phyloP scores from a whole-genome alignment of 1,139 yeast genomes.

The Blastobotrys arbuscula region DNA sequence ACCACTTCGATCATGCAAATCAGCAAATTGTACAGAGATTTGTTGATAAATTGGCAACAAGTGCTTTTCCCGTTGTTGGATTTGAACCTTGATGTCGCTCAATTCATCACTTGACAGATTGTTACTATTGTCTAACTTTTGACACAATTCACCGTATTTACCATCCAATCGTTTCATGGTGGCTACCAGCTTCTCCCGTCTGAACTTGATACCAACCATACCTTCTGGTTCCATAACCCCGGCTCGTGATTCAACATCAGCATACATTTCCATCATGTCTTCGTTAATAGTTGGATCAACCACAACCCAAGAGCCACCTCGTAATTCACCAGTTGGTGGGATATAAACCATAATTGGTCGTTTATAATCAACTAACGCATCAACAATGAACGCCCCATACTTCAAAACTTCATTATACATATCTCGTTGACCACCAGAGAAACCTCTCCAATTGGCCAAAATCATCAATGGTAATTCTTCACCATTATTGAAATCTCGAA shows the following conservation, averaged over 20 bases:
- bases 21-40: slow-evolving; percentile 93
- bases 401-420: slow-evolving; percentile 98
- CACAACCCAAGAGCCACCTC: slow-evolving; percentile 99
- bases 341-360: slow-evolving; percentile 96
- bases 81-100: slow-evolving; percentile 55
- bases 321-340: slow-evolving; percentile 95
- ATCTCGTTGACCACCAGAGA: slow-evolving; percentile 99
- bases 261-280: slow-evolving; percentile 99
- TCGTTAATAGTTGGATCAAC: slow-evolving; percentile 96
- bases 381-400: slow-evolving; percentile 94
- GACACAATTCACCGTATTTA: slow-evolving; percentile 63
- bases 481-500: slow-evolving; percentile 94
- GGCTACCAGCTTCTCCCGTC: slow-evolving; percentile 81
- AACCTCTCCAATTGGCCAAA: slow-evolving; percentile 99
- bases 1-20: slow-evolving; percentile 93
- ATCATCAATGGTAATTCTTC: slow-evolving; percentile 97
- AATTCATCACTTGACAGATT: slow-evolving; percentile 59
- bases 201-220: slow-evolving; percentile 96
- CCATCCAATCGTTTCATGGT: slow-evolving; percentile 89
- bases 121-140: slow-evolving; percentile 42
- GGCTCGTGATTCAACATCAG: slow-evolving; percentile 93
- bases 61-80: slow-evolving; percentile 71
- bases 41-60: slow-evolving; percentile 87
- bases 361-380: slow-evolving; percentile 90
- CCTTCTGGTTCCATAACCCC: slow-evolving; percentile 99